Evolutionary conservation across 2,329 filamentous ascomycete genomes (phyloP).

Genomic region (Grosmannia clavigera): DNA sequence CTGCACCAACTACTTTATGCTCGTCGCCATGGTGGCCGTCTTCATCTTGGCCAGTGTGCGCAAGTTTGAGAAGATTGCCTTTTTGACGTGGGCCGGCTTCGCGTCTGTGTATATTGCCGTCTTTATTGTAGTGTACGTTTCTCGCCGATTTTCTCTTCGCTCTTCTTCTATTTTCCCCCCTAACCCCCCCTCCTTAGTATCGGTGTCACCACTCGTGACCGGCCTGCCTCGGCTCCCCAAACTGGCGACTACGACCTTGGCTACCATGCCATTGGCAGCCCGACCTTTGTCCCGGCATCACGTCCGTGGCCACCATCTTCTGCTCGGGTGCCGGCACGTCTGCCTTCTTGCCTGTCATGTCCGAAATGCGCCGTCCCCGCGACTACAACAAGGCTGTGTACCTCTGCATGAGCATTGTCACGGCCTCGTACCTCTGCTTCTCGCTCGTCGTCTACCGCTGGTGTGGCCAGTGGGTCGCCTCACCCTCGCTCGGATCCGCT

Average conservation of each 20-base stretch:
- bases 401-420: slow-evolving; percentile 35
- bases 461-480: slow-evolving; percentile 50
- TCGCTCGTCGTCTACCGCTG: slow-evolving; percentile 41
- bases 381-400: slow-evolving; percentile 46
- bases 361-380: slow-evolving; percentile 47
- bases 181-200: slow-evolving; percentile 15
- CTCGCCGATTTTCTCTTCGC: neutral
- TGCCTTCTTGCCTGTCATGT: slow-evolving; percentile 52
- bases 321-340: slow-evolving; percentile 42
- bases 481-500: slow-evolving; percentile 39
- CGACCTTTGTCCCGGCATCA: slow-evolving; percentile 41
- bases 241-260: slow-evolving; percentile 28
- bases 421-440: slow-evolving; percentile 37
- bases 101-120: slow-evolving; percentile 47
- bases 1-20: slow-evolving; percentile 30
- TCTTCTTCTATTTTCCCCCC: neutral
- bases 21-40: slow-evolving; percentile 41
- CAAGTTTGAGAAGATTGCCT: slow-evolving; percentile 32
- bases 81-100: slow-evolving; percentile 37
- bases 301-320: slow-evolving; percentile 41
- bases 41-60: slow-evolving; percentile 31
- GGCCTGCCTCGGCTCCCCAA: slow-evolving; percentile 24
- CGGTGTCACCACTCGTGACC: slow-evolving; percentile 23
- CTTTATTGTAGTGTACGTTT: slow-evolving; percentile 29
- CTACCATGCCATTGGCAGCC: slow-evolving; percentile 36